These are phyloP conservation scores for Epichloe hybrida DNA, from an alignment of 2,329 filamentous ascomycete genomes.

Conservation along the genomic window DNA sequence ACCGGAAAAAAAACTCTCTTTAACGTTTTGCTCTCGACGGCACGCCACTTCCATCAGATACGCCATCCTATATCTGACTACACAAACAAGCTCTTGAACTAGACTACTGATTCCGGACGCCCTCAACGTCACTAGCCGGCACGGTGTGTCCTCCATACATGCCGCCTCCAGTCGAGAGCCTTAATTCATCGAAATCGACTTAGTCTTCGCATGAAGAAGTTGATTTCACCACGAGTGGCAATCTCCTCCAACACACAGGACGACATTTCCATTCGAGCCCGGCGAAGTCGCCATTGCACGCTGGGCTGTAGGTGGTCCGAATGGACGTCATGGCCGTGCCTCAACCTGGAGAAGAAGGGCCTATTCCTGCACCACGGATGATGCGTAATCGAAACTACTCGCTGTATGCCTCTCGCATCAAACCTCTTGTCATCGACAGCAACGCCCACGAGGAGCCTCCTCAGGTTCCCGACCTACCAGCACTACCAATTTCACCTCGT, in stretches of 20 bases:
- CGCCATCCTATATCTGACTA: too few species aligned
- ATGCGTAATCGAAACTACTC: slow-evolving; percentile 10
- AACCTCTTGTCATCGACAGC: slow-evolving; percentile 6
- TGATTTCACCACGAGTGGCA: not conserved
- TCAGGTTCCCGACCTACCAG: slow-evolving; percentile 17
- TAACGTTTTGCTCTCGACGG: too few species aligned
- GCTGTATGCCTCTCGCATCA: slow-evolving; percentile 12
- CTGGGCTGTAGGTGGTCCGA: slow-evolving; percentile 9
- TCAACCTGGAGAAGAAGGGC: slow-evolving; percentile 6
- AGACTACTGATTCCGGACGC: too few species aligned
- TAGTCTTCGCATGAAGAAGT: not conserved
- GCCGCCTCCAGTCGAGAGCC: not conserved
- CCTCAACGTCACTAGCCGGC: too few species aligned
- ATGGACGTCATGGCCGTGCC: slow-evolving; percentile 12
- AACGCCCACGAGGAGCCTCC: slow-evolving; percentile 1
- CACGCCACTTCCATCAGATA: too few species aligned
- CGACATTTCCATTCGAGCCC: slow-evolving; percentile 5
- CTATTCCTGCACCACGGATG: slow-evolving; percentile 6
- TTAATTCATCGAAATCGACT: not conserved
- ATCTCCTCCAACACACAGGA: not conserved
- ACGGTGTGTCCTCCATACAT: not conserved
- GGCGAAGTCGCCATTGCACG: slow-evolving; percentile 5
- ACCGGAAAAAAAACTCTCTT: too few species aligned
- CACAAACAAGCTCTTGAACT: too few species aligned
- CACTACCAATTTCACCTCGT: slow-evolving; percentile 25